phyloP scores from a whole-genome alignment of 805 yeast species.

The Grigorovia yakushimaensis region DNA sequence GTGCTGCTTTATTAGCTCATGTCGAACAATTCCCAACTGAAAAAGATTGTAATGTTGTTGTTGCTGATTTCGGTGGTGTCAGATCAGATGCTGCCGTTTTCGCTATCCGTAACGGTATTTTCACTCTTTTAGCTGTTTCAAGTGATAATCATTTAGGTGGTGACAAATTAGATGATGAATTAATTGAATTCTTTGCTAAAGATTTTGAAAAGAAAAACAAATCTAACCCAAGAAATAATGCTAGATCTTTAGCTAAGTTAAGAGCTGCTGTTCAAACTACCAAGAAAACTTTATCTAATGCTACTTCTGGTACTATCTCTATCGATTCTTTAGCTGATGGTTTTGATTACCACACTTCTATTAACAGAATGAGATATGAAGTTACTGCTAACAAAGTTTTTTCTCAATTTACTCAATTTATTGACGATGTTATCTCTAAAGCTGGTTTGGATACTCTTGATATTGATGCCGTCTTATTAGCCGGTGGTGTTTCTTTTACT shows the following conservation, averaged over 20 bases:
- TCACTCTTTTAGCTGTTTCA: slow-evolving; percentile 77
- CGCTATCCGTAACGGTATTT: slow-evolving; percentile 87
- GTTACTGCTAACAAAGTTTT: slow-evolving; percentile 72
- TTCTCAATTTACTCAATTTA: slow-evolving; percentile 64
- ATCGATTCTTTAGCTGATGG: slow-evolving; percentile 94
- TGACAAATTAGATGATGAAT: slow-evolving; percentile 66
- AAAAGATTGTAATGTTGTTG: slow-evolving; percentile 41
- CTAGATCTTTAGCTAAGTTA: slow-evolving; percentile 83
- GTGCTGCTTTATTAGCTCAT: slow-evolving; percentile 84
- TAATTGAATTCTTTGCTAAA: slow-evolving; percentile 77
- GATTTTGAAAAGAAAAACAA: slow-evolving; percentile 87
- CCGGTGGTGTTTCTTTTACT: slow-evolving; percentile 87
- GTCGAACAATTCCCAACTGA: slow-evolving; percentile 36
- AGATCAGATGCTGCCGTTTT: slow-evolving; percentile 93
- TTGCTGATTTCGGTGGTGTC: slow-evolving; percentile 94
- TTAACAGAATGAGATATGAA: slow-evolving; percentile 92
- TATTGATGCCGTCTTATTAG: slow-evolving; percentile 82
- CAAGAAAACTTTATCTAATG: slow-evolving; percentile 87
- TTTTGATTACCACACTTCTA: slow-evolving; percentile 81
- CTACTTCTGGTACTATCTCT: slow-evolving; percentile 79
- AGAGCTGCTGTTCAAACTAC: slow-evolving; percentile 72
- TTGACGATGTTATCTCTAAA: slow-evolving; percentile 63
- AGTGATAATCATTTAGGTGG: slow-evolving; percentile 85
- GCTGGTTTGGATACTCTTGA: slow-evolving; percentile 80
- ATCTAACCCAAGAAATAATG: slow-evolving; percentile 68